Evolutionary conservation across 1,139 yeast genomes (phyloP).

Genomic region (Saccharomycopsis phalli): DNA sequence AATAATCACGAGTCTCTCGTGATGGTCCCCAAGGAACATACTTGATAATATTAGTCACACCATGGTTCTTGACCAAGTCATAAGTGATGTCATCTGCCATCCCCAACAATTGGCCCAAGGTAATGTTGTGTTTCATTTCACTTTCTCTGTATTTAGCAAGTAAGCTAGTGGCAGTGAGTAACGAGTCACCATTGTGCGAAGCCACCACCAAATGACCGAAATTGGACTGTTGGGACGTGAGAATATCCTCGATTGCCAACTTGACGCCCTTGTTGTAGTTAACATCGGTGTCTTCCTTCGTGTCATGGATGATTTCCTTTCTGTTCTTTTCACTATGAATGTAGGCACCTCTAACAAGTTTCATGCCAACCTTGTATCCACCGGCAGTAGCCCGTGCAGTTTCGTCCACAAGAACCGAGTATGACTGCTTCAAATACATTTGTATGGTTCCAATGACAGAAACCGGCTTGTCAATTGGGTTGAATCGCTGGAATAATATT

Average conservation of each 20-base stretch:
- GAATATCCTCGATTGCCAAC: conserved; percentile 53
- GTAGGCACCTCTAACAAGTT: conserved; percentile 96
- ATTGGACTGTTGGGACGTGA: conserved; percentile 39
- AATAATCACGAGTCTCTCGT: conserved; percentile 82
- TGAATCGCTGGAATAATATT: conserved; percentile 65
- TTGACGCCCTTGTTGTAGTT: conserved; percentile 69
- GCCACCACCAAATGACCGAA: conserved; percentile 89
- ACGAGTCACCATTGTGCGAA: conserved; percentile 80
- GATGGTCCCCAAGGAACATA: conserved; percentile 99
- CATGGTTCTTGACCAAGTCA: conserved; percentile 55
- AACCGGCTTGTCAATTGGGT: conserved; percentile 47
- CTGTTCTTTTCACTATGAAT: conserved; percentile 82
- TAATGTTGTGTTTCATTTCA: conserved; percentile 51
- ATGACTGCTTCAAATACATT: conserved; percentile 74
- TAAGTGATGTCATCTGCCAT: conserved; percentile 90
- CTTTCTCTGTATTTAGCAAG: conserved; percentile 27
- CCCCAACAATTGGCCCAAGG: conserved; percentile 85
- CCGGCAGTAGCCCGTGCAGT: conserved; percentile 52
- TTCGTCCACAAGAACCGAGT: conserved; percentile 54
- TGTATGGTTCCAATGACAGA: conserved; percentile 90
- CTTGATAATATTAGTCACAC: conserved; percentile 73
- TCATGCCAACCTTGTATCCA: conserved; percentile 72
- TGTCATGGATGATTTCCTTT: conserved; percentile 53
- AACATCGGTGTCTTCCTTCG: conserved; percentile 69
- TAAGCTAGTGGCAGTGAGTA: conserved; percentile 57